Evolutionary conservation across 192 early-diverging fungal genomes (phyloP), one percentile per base, ranked within the genome.

Genomic region (Fimicolochytrium jonesii): DNA sequence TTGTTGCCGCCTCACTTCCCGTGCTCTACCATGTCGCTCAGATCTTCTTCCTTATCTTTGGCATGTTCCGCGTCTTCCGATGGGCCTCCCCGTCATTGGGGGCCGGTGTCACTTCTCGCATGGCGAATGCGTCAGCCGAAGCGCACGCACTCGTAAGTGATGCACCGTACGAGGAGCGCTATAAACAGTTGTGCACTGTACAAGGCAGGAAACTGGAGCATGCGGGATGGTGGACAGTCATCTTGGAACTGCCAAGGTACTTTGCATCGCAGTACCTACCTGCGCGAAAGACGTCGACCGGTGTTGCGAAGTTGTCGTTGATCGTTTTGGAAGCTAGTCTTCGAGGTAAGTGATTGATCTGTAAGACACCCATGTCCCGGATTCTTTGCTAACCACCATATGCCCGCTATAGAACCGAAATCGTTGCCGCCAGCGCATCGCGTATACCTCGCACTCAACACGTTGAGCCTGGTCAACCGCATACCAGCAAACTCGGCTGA

Each of bases 11-110:
- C n/a, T 46, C 15, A 5, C 6, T 33, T 4, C 46, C 34, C 25
- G 3, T 51, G 10, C 18, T 51, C 4, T 54, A n/a, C 23, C n/a
- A 33, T 3, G 9, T 64, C 35, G 51, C 49, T 4, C 53, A 64
- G 26, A 28, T 64, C 23, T 49, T 41, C 17, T 64, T 64, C 44
- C 11, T 54, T 9, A 7, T 64, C 31, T 22, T 64, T 23, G 49
- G 60, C 29, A 50, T 50, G 45, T 55, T 36, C 17, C 32, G 36
- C n/a, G 22, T 26, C 20, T 28, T 50, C 23, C 3, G 15, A 5
- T 50, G 48, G 48, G 48, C 29, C 6, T 25, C 15, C 48, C 11
- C 48, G 48, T 13, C 2, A 2, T 20, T 25, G 46, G 23, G 11
- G 6, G 23, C 11, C 15, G 22, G 11, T n/a, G 46, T 23, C 10